These are phyloP conservation scores for Cenococcum geophilum DNA, from an alignment of 495 filamentous ascomycete genomes.

Conservation along the genomic window DNA sequence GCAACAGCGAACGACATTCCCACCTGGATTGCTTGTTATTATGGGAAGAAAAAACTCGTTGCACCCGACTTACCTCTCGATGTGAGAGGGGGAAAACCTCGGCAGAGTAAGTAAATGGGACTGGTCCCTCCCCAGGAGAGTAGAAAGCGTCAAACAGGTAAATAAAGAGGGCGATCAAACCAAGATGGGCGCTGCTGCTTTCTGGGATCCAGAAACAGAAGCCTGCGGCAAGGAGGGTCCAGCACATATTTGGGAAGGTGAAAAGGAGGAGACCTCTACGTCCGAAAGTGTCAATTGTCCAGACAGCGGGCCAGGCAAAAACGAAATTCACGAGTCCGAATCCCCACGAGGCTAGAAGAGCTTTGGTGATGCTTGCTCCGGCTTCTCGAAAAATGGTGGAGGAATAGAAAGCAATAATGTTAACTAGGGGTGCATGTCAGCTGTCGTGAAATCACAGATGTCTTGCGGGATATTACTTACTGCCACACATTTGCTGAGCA, in stretches of 20 bases:
- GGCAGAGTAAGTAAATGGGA: constrained; percentile 74
- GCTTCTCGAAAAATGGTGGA: constrained; percentile 65
- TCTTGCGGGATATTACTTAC: constrained; percentile 32
- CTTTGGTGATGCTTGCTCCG: constrained; percentile 49
- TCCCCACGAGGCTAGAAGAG: constrained; percentile 68
- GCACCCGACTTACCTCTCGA: constrained; percentile 48
- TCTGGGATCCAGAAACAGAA: constrained; percentile 62
- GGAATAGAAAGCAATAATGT: constrained; percentile 83
- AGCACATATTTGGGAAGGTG: constrained; percentile 81
- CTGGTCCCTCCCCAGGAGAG: constrained; percentile 73
- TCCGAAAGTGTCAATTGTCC: constrained; percentile 80
- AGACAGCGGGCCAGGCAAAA: constrained; percentile 79
- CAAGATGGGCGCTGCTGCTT: constrained; percentile 48
- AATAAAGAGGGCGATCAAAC: constrained; percentile 61
- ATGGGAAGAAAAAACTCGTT: background rate
- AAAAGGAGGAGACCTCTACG: constrained; percentile 70
- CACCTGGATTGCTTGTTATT: constrained; percentile 4
- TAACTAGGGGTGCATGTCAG: constrained; percentile 37
- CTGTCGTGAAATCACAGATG: background rate
- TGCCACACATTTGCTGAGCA: constrained; percentile 74
- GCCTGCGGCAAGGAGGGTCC: constrained; percentile 67
- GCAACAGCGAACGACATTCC: constrained; percentile 72
- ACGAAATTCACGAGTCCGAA: constrained; percentile 77
- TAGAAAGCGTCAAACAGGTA: constrained; percentile 70
- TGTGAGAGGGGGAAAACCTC: constrained; percentile 73